Evolutionary conservation across 441 rosid genomes (phyloP).

Genomic region (Eutrema salsugineum): DNA sequence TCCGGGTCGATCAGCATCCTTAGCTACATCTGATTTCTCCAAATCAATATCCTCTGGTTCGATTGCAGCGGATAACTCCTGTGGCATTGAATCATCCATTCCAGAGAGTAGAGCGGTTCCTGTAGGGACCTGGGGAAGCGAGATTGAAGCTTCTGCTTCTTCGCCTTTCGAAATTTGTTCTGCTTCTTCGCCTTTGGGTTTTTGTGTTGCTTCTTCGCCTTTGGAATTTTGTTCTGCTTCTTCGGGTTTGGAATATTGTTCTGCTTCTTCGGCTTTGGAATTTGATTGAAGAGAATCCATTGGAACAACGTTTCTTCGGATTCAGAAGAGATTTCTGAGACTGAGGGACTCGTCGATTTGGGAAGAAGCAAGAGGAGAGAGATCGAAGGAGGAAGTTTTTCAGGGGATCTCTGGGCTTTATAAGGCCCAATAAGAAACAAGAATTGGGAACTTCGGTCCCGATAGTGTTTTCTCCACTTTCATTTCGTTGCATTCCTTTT

Average conservation of each 20-base stretch:
- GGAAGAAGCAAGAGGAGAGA: neutral
- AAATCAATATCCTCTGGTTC: conserved; percentile 8
- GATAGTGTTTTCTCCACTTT: neutral
- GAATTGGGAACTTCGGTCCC: neutral
- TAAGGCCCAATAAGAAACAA: neutral
- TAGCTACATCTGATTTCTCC: conserved; percentile 3
- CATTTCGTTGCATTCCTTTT: neutral
- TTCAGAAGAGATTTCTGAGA: neutral
- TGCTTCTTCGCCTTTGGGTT: conserved; percentile 11
- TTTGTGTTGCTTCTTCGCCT: conserved; percentile 1
- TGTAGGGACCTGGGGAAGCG: neutral
- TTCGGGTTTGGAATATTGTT: conserved; percentile 3
- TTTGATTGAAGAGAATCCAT: conserved; percentile 55
- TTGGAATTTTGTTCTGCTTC: conserved; percentile 20
- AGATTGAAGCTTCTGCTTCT: conserved; percentile 7
- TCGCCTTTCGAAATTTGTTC: conserved; percentile 11
- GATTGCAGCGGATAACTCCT: neutral
- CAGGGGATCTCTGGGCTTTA: neutral
- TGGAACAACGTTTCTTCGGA: neutral
- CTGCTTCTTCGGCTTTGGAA: conserved; percentile 17
- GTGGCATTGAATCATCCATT: neutral
- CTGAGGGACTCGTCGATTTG: neutral
- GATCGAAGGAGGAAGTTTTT: neutral
- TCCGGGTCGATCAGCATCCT: conserved; percentile 21
- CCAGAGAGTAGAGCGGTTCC: neutral